phyloP scores from a whole-genome alignment of 75 land plant species.

The Ceratopteris richardii region DNA sequence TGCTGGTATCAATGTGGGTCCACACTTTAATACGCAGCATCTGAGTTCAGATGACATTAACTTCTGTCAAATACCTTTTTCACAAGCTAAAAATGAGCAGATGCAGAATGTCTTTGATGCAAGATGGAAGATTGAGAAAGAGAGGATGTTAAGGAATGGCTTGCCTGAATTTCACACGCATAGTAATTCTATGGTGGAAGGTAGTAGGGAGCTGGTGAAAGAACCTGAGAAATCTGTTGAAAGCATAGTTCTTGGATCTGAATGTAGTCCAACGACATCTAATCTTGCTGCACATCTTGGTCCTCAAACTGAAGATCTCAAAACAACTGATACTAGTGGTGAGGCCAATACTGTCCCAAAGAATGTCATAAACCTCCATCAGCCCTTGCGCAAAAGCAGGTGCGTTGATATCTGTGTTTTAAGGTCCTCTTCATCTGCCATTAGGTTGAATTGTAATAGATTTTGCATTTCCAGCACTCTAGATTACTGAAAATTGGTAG shows the following conservation, averaged over 20 bases:
- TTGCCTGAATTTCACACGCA: not conserved
- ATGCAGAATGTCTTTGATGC: not conserved
- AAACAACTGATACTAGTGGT: not conserved
- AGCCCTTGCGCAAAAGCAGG: slow-evolving; percentile 7
- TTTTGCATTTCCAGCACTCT: not conserved
- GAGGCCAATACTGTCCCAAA: not conserved
- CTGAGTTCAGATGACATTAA: not conserved
- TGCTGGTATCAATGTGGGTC: not conserved
- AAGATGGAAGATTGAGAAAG: slow-evolving; percentile 8
- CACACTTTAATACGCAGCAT: not conserved
- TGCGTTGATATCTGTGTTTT: not conserved
- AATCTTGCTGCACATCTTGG: not conserved
- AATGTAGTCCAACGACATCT: not conserved
- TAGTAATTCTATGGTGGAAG: not conserved
- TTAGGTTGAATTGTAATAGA: not conserved
- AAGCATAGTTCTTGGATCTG: not conserved
- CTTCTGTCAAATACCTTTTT: not conserved
- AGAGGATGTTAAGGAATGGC: not conserved
- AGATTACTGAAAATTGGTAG: not conserved
- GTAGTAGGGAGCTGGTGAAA: not conserved
- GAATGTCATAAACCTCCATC: slow-evolving; percentile 1
- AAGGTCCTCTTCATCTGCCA: not conserved
- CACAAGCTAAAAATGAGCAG: not conserved
- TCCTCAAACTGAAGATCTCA: not conserved
- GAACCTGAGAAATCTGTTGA: not conserved